Conservation (phyloP, 2,329 filamentous ascomycete genomes). For the Cyphellophora attinorum region DNA sequence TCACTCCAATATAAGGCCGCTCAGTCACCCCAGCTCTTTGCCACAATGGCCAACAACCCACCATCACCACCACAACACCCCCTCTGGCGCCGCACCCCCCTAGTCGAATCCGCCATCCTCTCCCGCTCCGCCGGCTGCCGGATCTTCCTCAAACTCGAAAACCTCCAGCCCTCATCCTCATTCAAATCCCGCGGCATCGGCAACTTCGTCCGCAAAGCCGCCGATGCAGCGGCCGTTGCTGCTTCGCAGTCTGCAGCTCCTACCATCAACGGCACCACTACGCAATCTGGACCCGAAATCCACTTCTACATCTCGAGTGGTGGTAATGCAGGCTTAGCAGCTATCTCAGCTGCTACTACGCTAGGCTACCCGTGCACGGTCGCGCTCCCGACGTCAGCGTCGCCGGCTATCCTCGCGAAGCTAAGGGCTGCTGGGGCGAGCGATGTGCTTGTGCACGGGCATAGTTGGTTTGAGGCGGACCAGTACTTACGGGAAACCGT, state of each 20-base stretch:
- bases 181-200: conserved; percentile 59
- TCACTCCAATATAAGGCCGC: too few species aligned
- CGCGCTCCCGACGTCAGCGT: conserved; percentile 59
- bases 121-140: conserved; percentile 39
- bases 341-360: conserved; percentile 59
- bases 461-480: conserved; percentile 62
- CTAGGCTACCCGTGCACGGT: conserved; percentile 62
- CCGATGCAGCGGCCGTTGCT: conserved; percentile 23
- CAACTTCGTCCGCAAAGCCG: conserved; percentile 39
- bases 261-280: conserved; percentile 5
- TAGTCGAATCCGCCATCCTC: conserved; percentile 26
- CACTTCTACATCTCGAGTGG: conserved; percentile 76
- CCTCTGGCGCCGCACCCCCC: conserved; percentile 29
- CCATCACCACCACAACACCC: conserved; percentile 1
- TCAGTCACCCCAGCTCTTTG: too few species aligned
- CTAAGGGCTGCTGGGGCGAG: conserved; percentile 56
- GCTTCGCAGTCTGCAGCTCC: conserved; percentile 27
- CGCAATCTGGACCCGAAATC: conserved; percentile 11
- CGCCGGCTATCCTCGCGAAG: conserved; percentile 61
- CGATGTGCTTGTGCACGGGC: conserved; percentile 59
- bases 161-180: conserved; percentile 72
- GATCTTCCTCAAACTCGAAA: conserved; percentile 78
- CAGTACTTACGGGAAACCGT: conserved; percentile 49
- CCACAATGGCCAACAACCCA: too few species aligned
- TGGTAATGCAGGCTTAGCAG: conserved; percentile 78